Base-by-base conservation (phyloP, 768 basidiomycete species). In the Suillus variegatus region DNA sequence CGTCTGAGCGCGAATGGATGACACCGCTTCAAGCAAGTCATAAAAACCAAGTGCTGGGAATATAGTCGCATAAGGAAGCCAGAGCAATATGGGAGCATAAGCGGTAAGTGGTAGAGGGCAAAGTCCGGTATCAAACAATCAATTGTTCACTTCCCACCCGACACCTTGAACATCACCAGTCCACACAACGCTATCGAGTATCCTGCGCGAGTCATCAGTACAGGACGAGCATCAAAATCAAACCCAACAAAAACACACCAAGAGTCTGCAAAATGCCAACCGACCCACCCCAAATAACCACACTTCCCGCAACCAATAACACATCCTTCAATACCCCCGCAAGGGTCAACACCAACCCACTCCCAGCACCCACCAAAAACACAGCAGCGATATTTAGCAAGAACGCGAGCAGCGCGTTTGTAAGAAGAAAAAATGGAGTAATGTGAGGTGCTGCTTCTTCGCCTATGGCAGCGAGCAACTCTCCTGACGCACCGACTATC, bases 271-370 rank as follows among this genome's bases (percentile, higher is more conserved):
- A 75, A 20, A 89, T 87, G 36, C 93, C 91, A 72, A 99, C 88
- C 14, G 77, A 75, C n/a, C 86, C 85, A 47, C 92, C 88, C 73
- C 97, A 97, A 64, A 97, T 80, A 62, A 95, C 75, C 40, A 98
- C 95, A 1, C 94, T 96, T 54, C 94, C 95, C 9, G 87, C 84
- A 77, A 99, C 95, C 66, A 99, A 88, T 35, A 99, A 85, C 68
- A 99, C 98, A 75, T 99, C 97, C 92, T 96, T 96, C 79, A 95
- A 90, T 32, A 98, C 95, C 18, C 96, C 96, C 3, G 96, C 95
- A 5, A 99, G 85, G 3, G 96, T 98, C 68, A 98, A 81, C 22
- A 97, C 87, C 65, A 98, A 82, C 2, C 95, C 94, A 58, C 90
- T 92, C 18, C 90, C 95, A 0, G 88, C 92, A 51, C 94, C 86